These are phyloP conservation scores for Fusarium pseudoanthophilum DNA, from an alignment of 2,329 filamentous ascomycete species.

Conservation along the genomic window DNA sequence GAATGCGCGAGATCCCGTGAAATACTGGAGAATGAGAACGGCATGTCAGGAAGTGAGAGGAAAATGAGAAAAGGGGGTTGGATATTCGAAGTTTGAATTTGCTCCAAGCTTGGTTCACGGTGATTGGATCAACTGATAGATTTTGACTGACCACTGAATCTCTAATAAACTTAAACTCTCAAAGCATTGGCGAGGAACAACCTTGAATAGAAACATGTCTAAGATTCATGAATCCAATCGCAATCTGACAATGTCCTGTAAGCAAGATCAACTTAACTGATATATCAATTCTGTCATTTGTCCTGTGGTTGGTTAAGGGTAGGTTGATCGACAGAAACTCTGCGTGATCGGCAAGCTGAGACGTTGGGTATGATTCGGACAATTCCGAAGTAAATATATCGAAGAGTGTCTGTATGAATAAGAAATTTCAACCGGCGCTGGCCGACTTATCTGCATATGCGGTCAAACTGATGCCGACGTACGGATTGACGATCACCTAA, in stretches of 20 bases:
- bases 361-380: slow-evolving; percentile 4
- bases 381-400: neutral
- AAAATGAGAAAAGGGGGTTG: neutral
- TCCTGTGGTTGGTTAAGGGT: slow-evolving; percentile 12
- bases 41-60: too few species aligned
- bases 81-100: neutral
- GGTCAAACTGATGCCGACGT: neutral
- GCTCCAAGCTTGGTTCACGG: neutral
- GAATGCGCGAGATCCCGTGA: slow-evolving; percentile 19
- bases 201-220: neutral
- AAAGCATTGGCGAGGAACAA: neutral
- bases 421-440: neutral
- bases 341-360: slow-evolving; percentile 6
- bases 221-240: neutral
- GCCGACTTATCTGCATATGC: neutral
- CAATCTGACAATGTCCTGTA: neutral
- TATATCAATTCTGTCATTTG: neutral
- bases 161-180: neutral
- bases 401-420: neutral
- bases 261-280: neutral
- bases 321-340: neutral
- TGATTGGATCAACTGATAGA: neutral
- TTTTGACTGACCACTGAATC: neutral
- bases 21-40: neutral
- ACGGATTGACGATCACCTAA: slow-evolving; percentile 9